Evolutionary conservation across 2,329 filamentous ascomycete species (phyloP).

Genomic region (Huntiella bhutanensis): DNA sequence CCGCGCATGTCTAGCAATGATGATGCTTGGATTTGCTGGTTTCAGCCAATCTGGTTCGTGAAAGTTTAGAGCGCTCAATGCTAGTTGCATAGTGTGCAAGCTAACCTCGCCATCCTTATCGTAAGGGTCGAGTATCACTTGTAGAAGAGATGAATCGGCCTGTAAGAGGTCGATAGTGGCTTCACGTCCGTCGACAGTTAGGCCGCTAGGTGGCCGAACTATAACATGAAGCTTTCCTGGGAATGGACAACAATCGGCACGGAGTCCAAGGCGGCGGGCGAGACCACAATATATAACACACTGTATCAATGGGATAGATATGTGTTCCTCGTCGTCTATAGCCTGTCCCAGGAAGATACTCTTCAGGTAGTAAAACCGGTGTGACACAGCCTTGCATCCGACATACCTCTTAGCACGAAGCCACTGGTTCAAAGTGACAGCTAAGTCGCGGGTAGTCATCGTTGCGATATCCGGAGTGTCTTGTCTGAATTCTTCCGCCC

Average conservation of each 20-base stretch:
- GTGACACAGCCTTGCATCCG: conserved; percentile 34
- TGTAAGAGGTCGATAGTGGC: conserved; percentile 16
- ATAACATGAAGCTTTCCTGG: conserved; percentile 74
- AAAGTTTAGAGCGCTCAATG: conserved; percentile 24
- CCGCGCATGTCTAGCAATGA: conserved; percentile 51
- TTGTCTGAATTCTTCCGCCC: conserved; percentile 36
- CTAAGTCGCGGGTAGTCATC: conserved; percentile 46
- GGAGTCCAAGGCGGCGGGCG: conserved; percentile 53
- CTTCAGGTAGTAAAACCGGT: conserved; percentile 6
- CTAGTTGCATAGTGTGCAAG: background rate
- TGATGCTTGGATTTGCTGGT: conserved; percentile 43
- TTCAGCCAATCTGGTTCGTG: conserved; percentile 34
- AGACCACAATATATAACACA: conserved; percentile 72
- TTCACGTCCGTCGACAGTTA: conserved; percentile 36
- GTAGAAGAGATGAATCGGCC: background rate
- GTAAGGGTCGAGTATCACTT: background rate
- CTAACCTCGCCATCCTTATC: background rate
- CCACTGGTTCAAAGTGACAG: conserved; percentile 48
- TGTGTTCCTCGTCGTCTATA: conserved; percentile 50
- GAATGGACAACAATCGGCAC: conserved; percentile 62
- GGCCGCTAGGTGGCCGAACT: conserved; percentile 40
- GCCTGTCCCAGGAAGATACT: conserved; percentile 46
- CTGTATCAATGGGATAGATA: conserved; percentile 71
- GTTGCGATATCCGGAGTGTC: conserved; percentile 33
- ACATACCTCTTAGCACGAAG: conserved; percentile 48